phyloP scores from a whole-genome alignment of 352 stramenopile species.

The Pythium apleroticum region DNA sequence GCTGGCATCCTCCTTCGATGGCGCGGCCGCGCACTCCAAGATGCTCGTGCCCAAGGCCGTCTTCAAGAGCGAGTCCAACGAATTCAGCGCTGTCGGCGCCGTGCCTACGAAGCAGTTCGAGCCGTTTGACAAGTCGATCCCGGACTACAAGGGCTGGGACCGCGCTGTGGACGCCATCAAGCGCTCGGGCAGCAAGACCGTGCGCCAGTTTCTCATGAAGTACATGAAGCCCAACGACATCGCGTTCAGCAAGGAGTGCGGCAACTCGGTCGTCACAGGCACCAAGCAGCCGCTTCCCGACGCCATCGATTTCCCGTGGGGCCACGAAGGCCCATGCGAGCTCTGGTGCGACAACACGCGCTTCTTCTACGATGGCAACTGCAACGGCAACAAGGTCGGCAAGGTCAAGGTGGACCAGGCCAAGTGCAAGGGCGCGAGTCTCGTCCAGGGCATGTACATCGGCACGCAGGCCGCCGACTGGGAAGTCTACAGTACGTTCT shows the following conservation, averaged over 20 bases:
- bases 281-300: conserved; percentile 18
- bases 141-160: conserved; percentile 9
- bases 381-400: conserved; percentile 20
- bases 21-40: conserved; percentile 12
- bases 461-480: conserved; percentile 12
- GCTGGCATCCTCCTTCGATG: background rate
- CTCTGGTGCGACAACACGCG: conserved; percentile 21
- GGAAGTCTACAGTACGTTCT: conserved; percentile 24
- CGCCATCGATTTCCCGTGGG: conserved; percentile 13
- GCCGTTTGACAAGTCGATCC: conserved; percentile 10
- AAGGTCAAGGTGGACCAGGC: conserved; percentile 19
- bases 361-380: conserved; percentile 18
- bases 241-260: conserved; percentile 14
- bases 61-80: conserved; percentile 16
- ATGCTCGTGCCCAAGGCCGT: conserved; percentile 14
- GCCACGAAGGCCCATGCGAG: conserved; percentile 16
- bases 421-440: conserved; percentile 18
- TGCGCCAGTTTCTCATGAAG: conserved; percentile 24
- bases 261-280: conserved; percentile 15
- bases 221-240: conserved; percentile 11
- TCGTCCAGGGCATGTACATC: conserved; percentile 24
- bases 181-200: conserved; percentile 15
- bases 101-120: conserved; percentile 15
- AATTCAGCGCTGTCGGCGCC: conserved; percentile 14
- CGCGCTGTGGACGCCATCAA: conserved; percentile 13